phyloP scores from a whole-genome alignment of 179 eudicot species.

The Spergularia azorica region DNA sequence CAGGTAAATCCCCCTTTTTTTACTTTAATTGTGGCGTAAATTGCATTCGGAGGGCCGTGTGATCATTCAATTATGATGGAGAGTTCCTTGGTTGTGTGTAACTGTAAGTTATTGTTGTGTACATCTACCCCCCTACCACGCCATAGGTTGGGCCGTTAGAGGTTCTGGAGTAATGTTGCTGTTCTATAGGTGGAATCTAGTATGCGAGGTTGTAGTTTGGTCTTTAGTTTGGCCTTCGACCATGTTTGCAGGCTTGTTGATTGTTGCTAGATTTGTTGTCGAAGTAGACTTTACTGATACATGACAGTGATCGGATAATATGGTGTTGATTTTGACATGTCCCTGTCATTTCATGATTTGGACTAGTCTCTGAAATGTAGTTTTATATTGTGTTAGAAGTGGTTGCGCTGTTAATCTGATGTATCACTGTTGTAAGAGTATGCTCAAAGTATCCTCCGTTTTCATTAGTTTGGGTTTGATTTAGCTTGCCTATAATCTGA shows the following conservation, averaged over 20 bases:
- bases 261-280: neutral
- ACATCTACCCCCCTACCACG: neutral
- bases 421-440: neutral
- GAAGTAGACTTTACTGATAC: neutral
- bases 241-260: neutral
- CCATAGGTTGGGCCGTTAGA: too few relatives aligned
- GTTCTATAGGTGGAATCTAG: neutral
- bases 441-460: neutral
- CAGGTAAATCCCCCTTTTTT: slow-evolving; percentile 20
- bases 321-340: too few relatives aligned
- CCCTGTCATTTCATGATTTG: too few relatives aligned
- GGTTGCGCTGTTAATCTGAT: too few relatives aligned
- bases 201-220: neutral
- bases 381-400: too few relatives aligned
- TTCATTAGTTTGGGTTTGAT: neutral
- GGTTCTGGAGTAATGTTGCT: neutral
- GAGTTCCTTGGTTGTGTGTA: neutral
- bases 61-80: neutral
- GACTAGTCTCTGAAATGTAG: too few relatives aligned
- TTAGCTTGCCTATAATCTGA: neutral
- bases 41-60: neutral
- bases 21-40: neutral
- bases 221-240: neutral
- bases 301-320: neutral
- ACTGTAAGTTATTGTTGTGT: neutral